phyloP scores from a whole-genome alignment of 805 yeast genomes.

The Tetrapisispora iriomotensis region DNA sequence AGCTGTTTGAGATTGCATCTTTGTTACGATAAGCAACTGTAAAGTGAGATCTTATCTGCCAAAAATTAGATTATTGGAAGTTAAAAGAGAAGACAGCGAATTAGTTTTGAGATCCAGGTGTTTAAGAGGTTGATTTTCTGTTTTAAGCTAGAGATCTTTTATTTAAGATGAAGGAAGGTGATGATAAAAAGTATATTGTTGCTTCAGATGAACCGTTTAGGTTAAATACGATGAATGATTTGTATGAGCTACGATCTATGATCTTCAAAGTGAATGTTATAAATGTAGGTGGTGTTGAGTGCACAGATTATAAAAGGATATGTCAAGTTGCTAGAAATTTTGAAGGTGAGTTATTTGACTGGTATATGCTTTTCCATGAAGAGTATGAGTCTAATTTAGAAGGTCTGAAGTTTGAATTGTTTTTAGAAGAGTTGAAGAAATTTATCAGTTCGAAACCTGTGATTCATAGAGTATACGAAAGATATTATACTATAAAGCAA shows the following conservation, averaged over 20 bases:
- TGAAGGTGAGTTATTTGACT: slow-evolving; percentile 2
- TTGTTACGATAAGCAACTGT: too few relatives aligned
- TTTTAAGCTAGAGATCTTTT: too few relatives aligned
- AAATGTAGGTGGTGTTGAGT: neutral
- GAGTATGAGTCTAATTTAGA: neutral
- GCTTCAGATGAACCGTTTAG: neutral
- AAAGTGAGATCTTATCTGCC: too few relatives aligned
- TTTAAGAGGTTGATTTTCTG: too few relatives aligned
- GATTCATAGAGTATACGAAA: slow-evolving; percentile 1
- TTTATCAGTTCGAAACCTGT: slow-evolving; percentile 1
- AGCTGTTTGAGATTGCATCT: too few relatives aligned
- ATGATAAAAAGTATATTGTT: neutral
- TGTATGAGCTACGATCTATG: neutral
- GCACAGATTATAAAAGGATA: neutral
- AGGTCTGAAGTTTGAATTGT: neutral
- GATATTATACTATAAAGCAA: neutral
- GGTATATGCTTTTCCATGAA: slow-evolving; percentile 1
- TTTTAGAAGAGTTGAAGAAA: slow-evolving; percentile 2
- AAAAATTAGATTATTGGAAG: too few relatives aligned
- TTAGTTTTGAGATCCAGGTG: too few relatives aligned
- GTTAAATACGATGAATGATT: neutral
- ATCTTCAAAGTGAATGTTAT: slow-evolving; percentile 1
- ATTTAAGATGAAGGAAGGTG: neutral
- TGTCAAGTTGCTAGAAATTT: slow-evolving; percentile 1
- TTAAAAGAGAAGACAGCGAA: too few relatives aligned